Evolutionary conservation across 1,284 basidiomycete species (phyloP).

Genomic region (Agaricales sp.): DNA sequence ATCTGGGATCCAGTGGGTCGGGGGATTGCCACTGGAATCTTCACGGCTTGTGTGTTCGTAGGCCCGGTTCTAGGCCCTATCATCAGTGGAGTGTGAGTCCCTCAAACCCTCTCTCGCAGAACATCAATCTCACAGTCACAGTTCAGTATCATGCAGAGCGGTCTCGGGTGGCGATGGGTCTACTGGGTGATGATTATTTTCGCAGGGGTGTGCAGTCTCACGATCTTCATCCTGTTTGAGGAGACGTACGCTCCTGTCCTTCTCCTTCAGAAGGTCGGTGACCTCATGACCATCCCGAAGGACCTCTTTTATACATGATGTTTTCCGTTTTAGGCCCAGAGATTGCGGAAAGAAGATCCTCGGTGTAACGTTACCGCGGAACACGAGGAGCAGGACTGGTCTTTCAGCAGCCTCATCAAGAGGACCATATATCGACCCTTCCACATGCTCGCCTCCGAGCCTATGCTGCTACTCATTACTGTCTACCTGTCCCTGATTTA

Average conservation of each 20-base stretch:
- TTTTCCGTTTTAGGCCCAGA: conserved; percentile 22
- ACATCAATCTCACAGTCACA: conserved; percentile 18
- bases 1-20: conserved; percentile 50
- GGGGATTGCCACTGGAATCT: conserved; percentile 48
- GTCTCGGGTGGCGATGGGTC: conserved; percentile 37
- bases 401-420: conserved; percentile 35
- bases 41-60: conserved; percentile 53
- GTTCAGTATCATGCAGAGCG: conserved; percentile 29
- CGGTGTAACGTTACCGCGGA: conserved; percentile 42
- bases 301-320: background rate
- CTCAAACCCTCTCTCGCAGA: background rate
- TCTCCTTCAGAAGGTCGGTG: conserved; percentile 30
- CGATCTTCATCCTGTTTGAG: conserved; percentile 35
- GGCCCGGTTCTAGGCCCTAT: conserved; percentile 59
- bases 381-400: conserved; percentile 54
- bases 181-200: conserved; percentile 45
- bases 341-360: conserved; percentile 36
- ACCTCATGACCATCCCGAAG: background rate
- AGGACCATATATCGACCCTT: conserved; percentile 54
- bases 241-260: conserved; percentile 53
- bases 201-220: conserved; percentile 34
- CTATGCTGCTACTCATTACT: conserved; percentile 57
- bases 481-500: conserved; percentile 63
- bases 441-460: conserved; percentile 55
- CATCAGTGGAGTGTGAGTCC: conserved; percentile 38